Base-by-base conservation (phyloP, 2,329 filamentous ascomycete genomes). In the Rhynchosporium graminicola region DNA sequence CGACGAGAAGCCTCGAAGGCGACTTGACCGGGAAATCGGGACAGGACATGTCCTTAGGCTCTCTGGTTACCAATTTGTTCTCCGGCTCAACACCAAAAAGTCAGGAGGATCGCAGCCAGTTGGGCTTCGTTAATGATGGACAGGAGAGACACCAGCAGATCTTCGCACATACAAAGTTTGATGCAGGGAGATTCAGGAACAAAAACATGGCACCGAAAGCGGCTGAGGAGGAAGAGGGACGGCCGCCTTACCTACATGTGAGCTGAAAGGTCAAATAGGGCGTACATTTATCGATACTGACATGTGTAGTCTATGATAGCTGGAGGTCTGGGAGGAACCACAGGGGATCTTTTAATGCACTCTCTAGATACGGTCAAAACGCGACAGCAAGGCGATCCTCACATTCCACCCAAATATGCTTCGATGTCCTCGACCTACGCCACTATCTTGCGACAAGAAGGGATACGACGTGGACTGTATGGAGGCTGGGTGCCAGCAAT, bases 291-390 rank as follows among this genome's bases (percentile, higher is more conserved):
- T 13, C 20, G 45, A 12, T 66, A 51, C 67, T 71, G 55, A 69
- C 61, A 52, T 57, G 63, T 51, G 60, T 71, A 97, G 92, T 88
- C 90, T 75, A 99, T 98, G 93, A 82, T 99, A 73, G 95, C 95
- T 40, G 95, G 95, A 73, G 95, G 94, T 64, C 81, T 96, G 59
- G 95, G 96, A 73, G 95, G 95, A 59, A 93, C 91, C 15, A 96
- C 90, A 61, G 95, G 96, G 63, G 95, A 99, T 77, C 90, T 99
- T 84, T 81, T 99, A 69, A 99, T 99, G 95, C 95, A 99, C 79
- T 98, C 94, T 51, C 84, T 99, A 73, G 95, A 99, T 77, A 99
- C 95, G 0, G 95, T 99, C 72, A 99, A 99, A 79, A 99, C 95
- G 52, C 86, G 95, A 70, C 96, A 99, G 76, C 95, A 99, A 78